These are phyloP conservation scores for Apiotrichum brassicae DNA, from an alignment of 1,284 basidiomycete genomes.

Conservation along the genomic window DNA sequence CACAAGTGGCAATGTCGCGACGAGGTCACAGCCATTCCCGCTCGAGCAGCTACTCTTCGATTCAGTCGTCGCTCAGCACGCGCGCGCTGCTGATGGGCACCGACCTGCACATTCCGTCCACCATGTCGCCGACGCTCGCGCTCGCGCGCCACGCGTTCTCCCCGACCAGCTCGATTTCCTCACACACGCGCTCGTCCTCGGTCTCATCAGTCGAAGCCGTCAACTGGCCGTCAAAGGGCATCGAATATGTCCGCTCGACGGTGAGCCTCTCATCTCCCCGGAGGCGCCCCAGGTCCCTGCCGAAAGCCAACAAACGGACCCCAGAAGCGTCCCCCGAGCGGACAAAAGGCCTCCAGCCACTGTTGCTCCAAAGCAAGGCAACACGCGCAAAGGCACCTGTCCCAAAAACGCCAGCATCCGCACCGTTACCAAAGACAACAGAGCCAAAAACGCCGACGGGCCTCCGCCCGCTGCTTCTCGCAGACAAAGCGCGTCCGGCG, in stretches of 20 bases:
- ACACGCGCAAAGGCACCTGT: too few relatives aligned
- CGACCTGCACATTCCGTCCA: neutral
- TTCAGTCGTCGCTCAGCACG: neutral
- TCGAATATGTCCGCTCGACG: conserved; percentile 1
- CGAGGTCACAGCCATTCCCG: neutral
- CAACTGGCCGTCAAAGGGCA: neutral
- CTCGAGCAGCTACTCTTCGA: neutral
- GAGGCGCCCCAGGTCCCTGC: neutral
- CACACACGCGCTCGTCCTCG: neutral
- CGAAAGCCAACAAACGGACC: neutral
- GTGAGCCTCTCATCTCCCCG: neutral
- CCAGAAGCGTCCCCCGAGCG: too few relatives aligned
- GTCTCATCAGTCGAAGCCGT: neutral
- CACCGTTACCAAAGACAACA: too few relatives aligned
- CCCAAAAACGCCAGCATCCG: neutral
- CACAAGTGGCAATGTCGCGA: too few relatives aligned
- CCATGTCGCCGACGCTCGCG: neutral
- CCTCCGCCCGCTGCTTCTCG: neutral
- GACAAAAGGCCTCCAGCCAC: neutral
- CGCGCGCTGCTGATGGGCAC: neutral
- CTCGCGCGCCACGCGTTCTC: conserved; percentile 1
- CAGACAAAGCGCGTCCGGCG: neutral
- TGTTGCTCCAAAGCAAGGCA: neutral
- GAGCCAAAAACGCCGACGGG: neutral
- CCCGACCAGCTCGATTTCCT: neutral